phyloP scores from a whole-genome alignment of 2,329 filamentous ascomycete genomes.

The Xylariaceae sp. region DNA sequence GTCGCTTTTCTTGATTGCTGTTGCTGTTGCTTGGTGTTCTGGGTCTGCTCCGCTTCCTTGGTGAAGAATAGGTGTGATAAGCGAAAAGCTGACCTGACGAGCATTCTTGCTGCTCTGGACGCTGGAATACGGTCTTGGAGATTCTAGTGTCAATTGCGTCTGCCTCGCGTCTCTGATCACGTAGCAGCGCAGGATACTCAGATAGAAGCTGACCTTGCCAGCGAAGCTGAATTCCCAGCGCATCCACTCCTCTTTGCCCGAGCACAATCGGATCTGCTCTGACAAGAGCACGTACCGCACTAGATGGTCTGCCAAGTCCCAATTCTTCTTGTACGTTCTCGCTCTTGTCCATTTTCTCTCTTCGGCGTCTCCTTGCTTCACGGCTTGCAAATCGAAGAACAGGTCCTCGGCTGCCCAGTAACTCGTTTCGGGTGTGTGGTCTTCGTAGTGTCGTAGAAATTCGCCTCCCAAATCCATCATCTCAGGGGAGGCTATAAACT shows the following conservation, averaged over 20 bases:
- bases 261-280: constrained; percentile 16
- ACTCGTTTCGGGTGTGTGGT: constrained; percentile 5
- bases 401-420: constrained; percentile 22
- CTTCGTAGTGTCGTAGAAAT: constrained; percentile 17
- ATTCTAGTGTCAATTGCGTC: constrained; percentile 8
- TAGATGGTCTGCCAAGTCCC: constrained; percentile 23
- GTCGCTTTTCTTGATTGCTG: too few species aligned
- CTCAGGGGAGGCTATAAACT: constrained; percentile 19
- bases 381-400: constrained; percentile 23
- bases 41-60: too few species aligned
- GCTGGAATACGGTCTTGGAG: neutral
- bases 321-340: constrained; percentile 14
- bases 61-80: neutral
- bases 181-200: constrained; percentile 22
- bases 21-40: too few species aligned
- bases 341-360: neutral
- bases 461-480: constrained; percentile 22
- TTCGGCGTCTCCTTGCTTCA: constrained; percentile 22
- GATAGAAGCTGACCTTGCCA: constrained; percentile 18
- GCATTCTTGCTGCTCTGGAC: constrained; percentile 8
- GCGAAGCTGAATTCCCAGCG: constrained; percentile 15
- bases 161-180: constrained; percentile 18
- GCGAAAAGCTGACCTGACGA: constrained; percentile 2
- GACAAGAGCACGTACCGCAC: constrained; percentile 23
- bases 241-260: constrained; percentile 18